phyloP scores from a whole-genome alignment of 345 rosid genomes.

The Hirschfeldia incana region DNA sequence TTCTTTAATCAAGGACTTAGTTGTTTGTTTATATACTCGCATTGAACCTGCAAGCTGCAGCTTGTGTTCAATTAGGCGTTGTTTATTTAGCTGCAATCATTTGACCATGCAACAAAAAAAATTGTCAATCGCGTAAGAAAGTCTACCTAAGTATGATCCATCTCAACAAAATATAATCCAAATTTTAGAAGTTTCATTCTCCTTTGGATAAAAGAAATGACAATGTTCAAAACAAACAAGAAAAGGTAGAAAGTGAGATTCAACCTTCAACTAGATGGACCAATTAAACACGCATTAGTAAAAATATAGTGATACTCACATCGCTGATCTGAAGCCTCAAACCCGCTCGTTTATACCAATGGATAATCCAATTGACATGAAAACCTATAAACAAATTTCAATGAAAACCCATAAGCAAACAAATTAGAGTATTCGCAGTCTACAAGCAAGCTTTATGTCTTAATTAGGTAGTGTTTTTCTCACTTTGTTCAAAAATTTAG shows the following conservation, averaged over 20 bases:
- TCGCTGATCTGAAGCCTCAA: not conserved
- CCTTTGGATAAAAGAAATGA: not conserved
- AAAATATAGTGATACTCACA: not conserved
- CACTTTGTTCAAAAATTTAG: too few relatives aligned
- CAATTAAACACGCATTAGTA: not conserved
- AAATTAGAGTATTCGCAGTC: too few relatives aligned
- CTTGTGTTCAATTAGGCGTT: not conserved
- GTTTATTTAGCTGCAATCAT: not conserved
- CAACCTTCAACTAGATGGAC: not conserved
- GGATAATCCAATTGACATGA: too few relatives aligned
- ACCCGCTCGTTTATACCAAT: not conserved
- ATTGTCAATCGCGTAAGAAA: not conserved
- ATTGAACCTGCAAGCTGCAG: not conserved
- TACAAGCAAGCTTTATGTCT: too few relatives aligned
- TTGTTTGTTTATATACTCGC: not conserved
- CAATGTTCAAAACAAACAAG: not conserved
- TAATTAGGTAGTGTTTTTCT: too few relatives aligned
- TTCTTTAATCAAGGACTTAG: not conserved
- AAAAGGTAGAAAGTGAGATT: not conserved
- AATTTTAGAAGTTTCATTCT: not conserved
- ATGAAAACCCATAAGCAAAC: too few relatives aligned
- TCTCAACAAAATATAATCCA: not conserved
- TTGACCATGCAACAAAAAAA: not conserved
- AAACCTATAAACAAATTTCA: too few relatives aligned
- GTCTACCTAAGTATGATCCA: not conserved